Evolutionary conservation across 306 rosid genomes (phyloP).

Genomic region (Geum urbanum): DNA sequence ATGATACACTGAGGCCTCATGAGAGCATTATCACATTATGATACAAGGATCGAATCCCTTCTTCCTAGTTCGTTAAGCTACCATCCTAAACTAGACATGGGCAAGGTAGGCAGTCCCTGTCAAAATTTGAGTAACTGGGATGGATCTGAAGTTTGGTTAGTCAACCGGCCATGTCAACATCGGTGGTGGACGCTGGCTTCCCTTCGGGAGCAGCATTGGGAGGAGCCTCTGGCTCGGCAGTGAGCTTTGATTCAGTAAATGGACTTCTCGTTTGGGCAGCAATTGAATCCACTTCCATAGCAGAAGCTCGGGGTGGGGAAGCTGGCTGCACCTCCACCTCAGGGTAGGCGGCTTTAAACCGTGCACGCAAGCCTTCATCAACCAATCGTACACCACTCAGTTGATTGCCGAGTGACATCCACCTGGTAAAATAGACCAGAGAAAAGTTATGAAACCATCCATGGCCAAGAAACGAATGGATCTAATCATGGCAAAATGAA

Average conservation of each 20-base stretch:
- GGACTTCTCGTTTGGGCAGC: constrained; percentile 56
- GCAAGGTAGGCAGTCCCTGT: background rate
- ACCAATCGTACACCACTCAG: constrained; percentile 82
- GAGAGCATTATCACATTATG: background rate
- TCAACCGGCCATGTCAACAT: constrained; percentile 44
- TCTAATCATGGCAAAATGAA: too few relatives aligned
- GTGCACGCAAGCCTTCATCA: constrained; percentile 89
- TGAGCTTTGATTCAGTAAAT: constrained; percentile 49
- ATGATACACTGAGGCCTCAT: background rate
- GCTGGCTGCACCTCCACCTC: constrained; percentile 90
- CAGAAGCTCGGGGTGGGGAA: constrained; percentile 82
- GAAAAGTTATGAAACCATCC: background rate
- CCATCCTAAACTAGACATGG: background rate
- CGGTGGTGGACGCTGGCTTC: constrained; percentile 43
- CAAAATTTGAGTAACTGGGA: background rate
- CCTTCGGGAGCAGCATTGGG: constrained; percentile 52
- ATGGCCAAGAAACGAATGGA: background rate
- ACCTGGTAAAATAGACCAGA: constrained; percentile 40
- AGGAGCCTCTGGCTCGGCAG: constrained; percentile 37
- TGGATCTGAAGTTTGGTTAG: constrained; percentile 17
- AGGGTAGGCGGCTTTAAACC: constrained; percentile 97
- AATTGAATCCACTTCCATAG: constrained; percentile 67
- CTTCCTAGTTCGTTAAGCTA: background rate
- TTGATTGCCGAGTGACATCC: constrained; percentile 99
- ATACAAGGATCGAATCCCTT: background rate